Evolutionary conservation across 148 eudicot genomes (phyloP).

Genomic region (Nyssa sinensis): DNA sequence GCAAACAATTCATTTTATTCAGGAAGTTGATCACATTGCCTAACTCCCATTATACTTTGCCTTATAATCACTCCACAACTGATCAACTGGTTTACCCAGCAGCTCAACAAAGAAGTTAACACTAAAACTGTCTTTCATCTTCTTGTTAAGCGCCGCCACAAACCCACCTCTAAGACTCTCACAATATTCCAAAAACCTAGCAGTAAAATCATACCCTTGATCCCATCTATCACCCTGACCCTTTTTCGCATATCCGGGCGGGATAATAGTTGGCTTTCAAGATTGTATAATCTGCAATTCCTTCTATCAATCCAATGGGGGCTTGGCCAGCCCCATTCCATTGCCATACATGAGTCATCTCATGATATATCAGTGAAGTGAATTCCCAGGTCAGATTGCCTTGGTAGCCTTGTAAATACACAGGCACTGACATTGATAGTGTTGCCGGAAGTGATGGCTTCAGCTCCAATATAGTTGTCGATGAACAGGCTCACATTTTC

Average conservation of each 20-base stretch:
- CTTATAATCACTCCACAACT: slow-evolving; percentile 22
- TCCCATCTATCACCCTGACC: slow-evolving; percentile 21
- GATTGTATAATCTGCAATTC: slow-evolving; percentile 19
- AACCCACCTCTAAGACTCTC: slow-evolving; percentile 9
- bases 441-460: slow-evolving; percentile 20
- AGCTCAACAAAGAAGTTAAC: slow-evolving; percentile 9
- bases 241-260: background rate
- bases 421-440: slow-evolving; percentile 10
- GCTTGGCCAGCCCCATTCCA: slow-evolving; percentile 14
- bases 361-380: slow-evolving; percentile 13
- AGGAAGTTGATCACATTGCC: no score
- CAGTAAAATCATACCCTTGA: slow-evolving; percentile 20
- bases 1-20: no score
- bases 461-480: slow-evolving; percentile 39
- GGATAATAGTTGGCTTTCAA: slow-evolving; percentile 14
- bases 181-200: slow-evolving; percentile 19
- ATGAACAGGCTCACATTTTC: slow-evolving; percentile 29
- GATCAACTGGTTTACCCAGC: slow-evolving; percentile 18
- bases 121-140: slow-evolving; percentile 14
- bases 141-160: slow-evolving; percentile 21
- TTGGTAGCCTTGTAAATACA: slow-evolving; percentile 6
- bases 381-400: slow-evolving; percentile 12
- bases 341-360: slow-evolving; percentile 22
- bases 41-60: no score
- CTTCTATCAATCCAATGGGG: slow-evolving; percentile 11